Conservation (phyloP, 2,329 filamentous ascomycete genomes). For the Alternaria hordeiaustralica region DNA sequence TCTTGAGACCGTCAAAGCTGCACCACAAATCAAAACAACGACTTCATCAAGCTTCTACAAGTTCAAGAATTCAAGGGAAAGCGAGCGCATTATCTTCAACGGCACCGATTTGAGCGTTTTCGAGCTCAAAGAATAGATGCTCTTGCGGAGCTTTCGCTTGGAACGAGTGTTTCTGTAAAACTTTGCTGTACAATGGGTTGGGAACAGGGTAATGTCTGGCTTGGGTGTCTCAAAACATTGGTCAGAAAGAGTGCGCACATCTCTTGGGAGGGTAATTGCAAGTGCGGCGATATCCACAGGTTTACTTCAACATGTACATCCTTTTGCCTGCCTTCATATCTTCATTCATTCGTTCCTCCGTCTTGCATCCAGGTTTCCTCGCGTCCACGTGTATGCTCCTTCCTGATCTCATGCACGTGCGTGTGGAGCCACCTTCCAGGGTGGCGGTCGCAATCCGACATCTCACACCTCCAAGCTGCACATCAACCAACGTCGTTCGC, state of each 20-base stretch:
- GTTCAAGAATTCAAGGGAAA: slow-evolving; percentile 98
- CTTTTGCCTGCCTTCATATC: neutral
- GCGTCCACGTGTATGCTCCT: neutral
- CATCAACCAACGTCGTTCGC: neutral
- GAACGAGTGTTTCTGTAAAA: neutral
- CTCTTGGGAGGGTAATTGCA: neutral
- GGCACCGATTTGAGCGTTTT: slow-evolving; percentile 98
- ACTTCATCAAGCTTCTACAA: slow-evolving; percentile 99
- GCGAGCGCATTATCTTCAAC: slow-evolving; percentile 92
- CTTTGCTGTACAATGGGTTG: neutral
- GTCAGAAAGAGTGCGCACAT: neutral
- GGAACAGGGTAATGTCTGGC: neutral
- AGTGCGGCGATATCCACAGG: neutral
- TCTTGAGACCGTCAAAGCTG: slow-evolving; percentile 6
- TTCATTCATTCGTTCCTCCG: neutral
- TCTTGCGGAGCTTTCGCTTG: neutral
- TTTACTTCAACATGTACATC: neutral
- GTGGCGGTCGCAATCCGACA: neutral
- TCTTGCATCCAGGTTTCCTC: neutral
- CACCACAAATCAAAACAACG: slow-evolving; percentile 60
- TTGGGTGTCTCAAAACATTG: neutral
- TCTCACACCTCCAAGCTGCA: neutral
- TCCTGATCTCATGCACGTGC: neutral
- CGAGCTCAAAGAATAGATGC: slow-evolving; percentile 93
- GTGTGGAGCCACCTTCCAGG: neutral